phyloP scores from a whole-genome alignment of 371 early-diverging fungal genomes.

The Phascolomyces articulosus region DNA sequence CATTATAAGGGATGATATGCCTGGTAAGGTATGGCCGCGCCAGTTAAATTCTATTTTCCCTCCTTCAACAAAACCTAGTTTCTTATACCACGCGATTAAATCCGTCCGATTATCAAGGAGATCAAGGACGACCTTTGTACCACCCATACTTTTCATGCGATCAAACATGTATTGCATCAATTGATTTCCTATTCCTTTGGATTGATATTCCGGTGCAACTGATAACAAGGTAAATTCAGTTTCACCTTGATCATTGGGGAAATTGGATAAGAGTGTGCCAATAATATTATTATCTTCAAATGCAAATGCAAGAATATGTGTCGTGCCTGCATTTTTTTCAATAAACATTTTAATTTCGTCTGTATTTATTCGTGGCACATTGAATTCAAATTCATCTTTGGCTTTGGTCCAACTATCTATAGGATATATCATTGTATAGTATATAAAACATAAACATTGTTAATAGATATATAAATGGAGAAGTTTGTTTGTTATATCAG shows the following conservation, averaged over 20 bases:
- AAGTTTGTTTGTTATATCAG: not conserved
- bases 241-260: constrained; percentile 21
- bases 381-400: constrained; percentile 22
- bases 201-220: constrained; percentile 55
- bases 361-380: constrained; percentile 29
- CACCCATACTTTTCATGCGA: constrained; percentile 36
- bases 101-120: constrained; percentile 53
- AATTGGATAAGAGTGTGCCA: constrained; percentile 41
- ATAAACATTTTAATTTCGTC: constrained; percentile 30
- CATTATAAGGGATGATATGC: not conserved
- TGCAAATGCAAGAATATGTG: constrained; percentile 30
- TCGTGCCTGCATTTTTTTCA: constrained; percentile 16
- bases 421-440: not conserved
- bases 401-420: constrained; percentile 52
- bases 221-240: constrained; percentile 51
- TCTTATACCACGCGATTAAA: constrained; percentile 55
- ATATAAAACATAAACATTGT: too few relatives aligned
- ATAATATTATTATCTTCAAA: constrained; percentile 26
- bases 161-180: constrained; percentile 43
- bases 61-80: constrained; percentile 54
- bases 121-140: constrained; percentile 42
- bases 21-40: not conserved
- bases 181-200: constrained; percentile 56
- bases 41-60: constrained; percentile 18
- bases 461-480: too few relatives aligned